Base-by-base conservation (phyloP, 129 eudicot genomes). In the Centella asiatica region DNA sequence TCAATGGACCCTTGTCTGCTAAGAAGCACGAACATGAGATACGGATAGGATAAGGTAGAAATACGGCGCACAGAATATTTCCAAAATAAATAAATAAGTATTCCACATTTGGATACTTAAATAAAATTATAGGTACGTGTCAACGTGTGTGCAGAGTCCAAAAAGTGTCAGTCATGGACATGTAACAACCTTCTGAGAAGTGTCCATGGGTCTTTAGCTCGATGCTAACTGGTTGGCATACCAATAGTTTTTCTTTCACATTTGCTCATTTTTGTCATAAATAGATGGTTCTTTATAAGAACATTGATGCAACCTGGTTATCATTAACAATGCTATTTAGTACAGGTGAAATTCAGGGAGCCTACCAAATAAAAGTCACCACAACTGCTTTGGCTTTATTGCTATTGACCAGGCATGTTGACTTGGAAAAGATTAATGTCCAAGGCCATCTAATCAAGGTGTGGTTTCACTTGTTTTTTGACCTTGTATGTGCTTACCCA, bases 331-430 rank as follows among this genome's bases (percentile, higher is more conserved):
- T 72, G 40, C 27, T 68, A 59, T 5, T 25, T 2, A 45, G n/a
- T 72, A 72, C 88, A 92, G 99, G 95, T 32, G 99, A 92, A 69
- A 74, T 92, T 69, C 99, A 84, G 47, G 99, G 99, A 56, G 81
- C 88, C 14, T 92, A 87, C 81, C 95, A 87, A 70, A 92, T 92
- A 46, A 87, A 80, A 80, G 95, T 92, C 5, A 87, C 99, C 10
- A 92, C 96, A 5, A 84, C 94, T 44, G 96, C 99, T 68, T 72
- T 92, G 75, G 96, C 96, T 66, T 83, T 92, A 42, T 69, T 92
- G 64, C 77, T 92, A 72, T 74, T 83, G 31, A 78, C 96, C 33
- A 80, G 85, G 59, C 99, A 92, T 76, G 85, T 17, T 57, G 90
- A 82, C 62, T 78, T 87, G 69, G 88, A 73, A 65, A 87, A 75